Conservation (phyloP, 805 yeast genomes). For the Priceomyces haplophilus region DNA sequence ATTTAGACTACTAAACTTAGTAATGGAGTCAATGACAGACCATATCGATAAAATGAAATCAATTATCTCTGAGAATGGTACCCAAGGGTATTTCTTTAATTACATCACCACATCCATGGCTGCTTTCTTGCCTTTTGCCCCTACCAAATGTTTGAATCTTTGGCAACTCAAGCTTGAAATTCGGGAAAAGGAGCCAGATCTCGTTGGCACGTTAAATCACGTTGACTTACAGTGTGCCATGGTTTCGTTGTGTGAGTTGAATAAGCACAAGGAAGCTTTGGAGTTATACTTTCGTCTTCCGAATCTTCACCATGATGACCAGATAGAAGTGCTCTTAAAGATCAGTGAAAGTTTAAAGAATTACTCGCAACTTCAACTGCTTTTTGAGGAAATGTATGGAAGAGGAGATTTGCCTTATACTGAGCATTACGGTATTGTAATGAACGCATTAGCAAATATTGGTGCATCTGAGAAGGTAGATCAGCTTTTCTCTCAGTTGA, state of each 20-base stretch:
- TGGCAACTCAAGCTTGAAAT: constrained; percentile 21
- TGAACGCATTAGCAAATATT: constrained; percentile 52
- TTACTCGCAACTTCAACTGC: constrained; percentile 54
- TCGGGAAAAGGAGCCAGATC: not conserved
- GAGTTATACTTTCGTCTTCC: constrained; percentile 35
- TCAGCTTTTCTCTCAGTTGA: constrained; percentile 46
- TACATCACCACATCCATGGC: constrained; percentile 18
- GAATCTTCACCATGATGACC: constrained; percentile 43
- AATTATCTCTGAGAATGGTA: constrained; percentile 3
- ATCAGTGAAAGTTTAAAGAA: constrained; percentile 44
- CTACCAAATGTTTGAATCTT: constrained; percentile 15
- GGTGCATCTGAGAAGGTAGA: constrained; percentile 50
- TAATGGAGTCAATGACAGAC: constrained; percentile 6
- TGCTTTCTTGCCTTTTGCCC: constrained; percentile 11
- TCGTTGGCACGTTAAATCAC: constrained; percentile 6
- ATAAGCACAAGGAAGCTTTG: constrained; percentile 19
- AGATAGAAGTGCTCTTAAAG: constrained; percentile 46
- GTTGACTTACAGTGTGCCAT: constrained; percentile 30
- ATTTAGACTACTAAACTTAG: constrained; percentile 15
- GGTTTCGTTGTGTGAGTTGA: constrained; percentile 23
- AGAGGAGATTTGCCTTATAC: constrained; percentile 52
- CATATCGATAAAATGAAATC: constrained; percentile 10
- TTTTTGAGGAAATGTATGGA: constrained; percentile 56
- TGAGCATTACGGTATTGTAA: constrained; percentile 57
- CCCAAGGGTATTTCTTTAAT: constrained; percentile 8